Conservation (phyloP, 345 rosid genomes). For the Turritis glabra region DNA sequence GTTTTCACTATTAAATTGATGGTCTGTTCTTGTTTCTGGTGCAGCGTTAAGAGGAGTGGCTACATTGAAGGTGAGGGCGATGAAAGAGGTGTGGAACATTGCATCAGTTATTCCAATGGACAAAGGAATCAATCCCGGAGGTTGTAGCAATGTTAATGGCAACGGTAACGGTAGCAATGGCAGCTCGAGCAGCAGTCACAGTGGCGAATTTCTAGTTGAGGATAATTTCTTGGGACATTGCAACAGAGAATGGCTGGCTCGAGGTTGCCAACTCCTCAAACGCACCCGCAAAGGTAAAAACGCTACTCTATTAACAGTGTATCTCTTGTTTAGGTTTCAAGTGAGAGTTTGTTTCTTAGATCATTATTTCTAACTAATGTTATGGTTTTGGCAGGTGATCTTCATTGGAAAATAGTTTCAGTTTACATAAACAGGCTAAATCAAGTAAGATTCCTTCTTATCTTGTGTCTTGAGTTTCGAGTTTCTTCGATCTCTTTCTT, state of each 20-base stretch:
- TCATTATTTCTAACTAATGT: not conserved
- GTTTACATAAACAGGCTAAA: constrained; percentile 79
- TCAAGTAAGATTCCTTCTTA: constrained; percentile 51
- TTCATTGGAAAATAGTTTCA: constrained; percentile 90
- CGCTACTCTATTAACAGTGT: not conserved
- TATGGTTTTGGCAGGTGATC: constrained; percentile 71
- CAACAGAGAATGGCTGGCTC: constrained; percentile 82
- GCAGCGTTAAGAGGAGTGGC: constrained; percentile 89
- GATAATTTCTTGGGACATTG: constrained; percentile 86
- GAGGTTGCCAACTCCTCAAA: constrained; percentile 92
- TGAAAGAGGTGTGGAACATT: constrained; percentile 94
- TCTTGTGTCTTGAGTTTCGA: not conserved
- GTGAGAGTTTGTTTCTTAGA: constrained; percentile 12
- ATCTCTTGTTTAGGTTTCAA: not conserved
- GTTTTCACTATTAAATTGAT: not conserved
- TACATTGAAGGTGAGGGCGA: constrained; percentile 73
- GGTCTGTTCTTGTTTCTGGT: not conserved
- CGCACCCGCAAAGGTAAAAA: constrained; percentile 86
- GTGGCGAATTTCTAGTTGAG: constrained; percentile 84
- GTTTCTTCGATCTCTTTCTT: constrained; percentile 2
- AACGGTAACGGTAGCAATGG: constrained; percentile 58
- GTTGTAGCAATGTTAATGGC: constrained; percentile 29
- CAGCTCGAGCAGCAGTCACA: constrained; percentile 74
- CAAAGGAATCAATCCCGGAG: constrained; percentile 53
- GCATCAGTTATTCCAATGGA: constrained; percentile 95